A percentile compares a stretch with the other conserved stretches of the same genome.
phyloP scores from a whole-genome alignment of 2,329 filamentous ascomycete species.

The Purpureocillium lavendulum region DNA sequence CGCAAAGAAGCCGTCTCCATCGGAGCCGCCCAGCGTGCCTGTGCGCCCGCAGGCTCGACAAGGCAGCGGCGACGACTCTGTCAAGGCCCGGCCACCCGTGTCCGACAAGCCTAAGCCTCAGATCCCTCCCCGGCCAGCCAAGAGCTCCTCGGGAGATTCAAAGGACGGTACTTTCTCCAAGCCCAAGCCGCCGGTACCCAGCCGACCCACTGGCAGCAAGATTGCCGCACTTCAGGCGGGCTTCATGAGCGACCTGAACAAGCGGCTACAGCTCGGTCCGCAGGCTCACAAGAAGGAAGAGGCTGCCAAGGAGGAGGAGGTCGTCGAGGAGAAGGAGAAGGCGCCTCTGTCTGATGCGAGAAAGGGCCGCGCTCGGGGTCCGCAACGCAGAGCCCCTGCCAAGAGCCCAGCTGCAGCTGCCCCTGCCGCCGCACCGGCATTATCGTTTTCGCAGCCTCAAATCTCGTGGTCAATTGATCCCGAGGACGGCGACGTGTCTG shows the following conservation, averaged over 20 bases:
- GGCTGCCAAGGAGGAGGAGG: conserved; percentile 44
- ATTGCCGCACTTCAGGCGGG: conserved; percentile 85
- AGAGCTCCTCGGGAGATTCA: conserved; percentile 30
- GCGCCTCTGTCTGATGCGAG: conserved; percentile 79
- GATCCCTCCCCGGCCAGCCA: conserved; percentile 55
- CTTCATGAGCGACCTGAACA: conserved; percentile 90
- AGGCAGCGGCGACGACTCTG: conserved; percentile 24
- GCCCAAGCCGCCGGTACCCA: conserved; percentile 74
- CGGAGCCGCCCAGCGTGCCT: conserved; percentile 37
- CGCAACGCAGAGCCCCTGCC: conserved; percentile 63
- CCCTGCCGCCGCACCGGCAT: conserved; percentile 21
- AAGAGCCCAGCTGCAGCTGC: conserved; percentile 33
- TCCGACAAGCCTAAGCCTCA: conserved; percentile 50
- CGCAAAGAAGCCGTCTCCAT: conserved; percentile 27
- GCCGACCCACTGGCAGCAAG: conserved; percentile 68
- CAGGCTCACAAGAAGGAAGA: conserved; percentile 70
- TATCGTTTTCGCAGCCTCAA: conserved; percentile 38
- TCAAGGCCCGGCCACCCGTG: conserved; percentile 30
- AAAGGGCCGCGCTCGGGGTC: conserved; percentile 83
- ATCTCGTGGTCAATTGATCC: conserved; percentile 45
- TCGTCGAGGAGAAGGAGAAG: conserved; percentile 55
- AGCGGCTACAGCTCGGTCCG: conserved; percentile 79
- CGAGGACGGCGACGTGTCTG: conserved; percentile 34
- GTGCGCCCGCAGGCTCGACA: conserved; percentile 46
- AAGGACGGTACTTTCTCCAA: conserved; percentile 45